Percentiles rank a stretch among this genome's conserved stretches.
Evolutionary conservation across 2,329 filamentous ascomycete species (phyloP).

Genomic region (Ophidiomyces ophidiicola): DNA sequence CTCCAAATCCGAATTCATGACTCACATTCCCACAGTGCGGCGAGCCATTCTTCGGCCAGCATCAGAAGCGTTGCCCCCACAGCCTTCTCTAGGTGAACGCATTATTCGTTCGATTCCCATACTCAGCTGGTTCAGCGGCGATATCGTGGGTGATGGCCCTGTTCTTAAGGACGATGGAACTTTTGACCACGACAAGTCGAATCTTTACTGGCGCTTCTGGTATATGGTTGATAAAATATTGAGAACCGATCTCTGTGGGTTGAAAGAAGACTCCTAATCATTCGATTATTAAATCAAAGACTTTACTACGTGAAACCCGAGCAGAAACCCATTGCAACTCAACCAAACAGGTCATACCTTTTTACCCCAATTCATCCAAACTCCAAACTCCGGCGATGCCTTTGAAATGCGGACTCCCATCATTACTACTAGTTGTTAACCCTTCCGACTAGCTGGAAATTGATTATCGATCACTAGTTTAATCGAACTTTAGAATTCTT

Average conservation of each 20-base stretch:
- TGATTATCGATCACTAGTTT: too few species aligned
- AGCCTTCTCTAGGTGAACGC: constrained; percentile 52
- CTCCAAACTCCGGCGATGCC: too few species aligned
- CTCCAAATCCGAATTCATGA: constrained; percentile 36
- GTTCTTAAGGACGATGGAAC: constrained; percentile 34
- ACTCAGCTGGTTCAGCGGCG: constrained; percentile 56
- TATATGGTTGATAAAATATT: constrained; percentile 44
- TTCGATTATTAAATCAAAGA: too few species aligned
- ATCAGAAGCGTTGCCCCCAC: constrained; percentile 58
- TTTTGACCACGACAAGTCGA: constrained; percentile 58
- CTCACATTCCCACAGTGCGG: constrained; percentile 54
- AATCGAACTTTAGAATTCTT: too few species aligned
- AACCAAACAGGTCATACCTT: too few species aligned
- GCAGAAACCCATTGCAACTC: too few species aligned
- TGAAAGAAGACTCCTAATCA: constrained; percentile 40
- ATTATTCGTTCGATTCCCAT: constrained; percentile 55
- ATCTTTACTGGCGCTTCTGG: constrained; percentile 50
- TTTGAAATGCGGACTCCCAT: too few species aligned
- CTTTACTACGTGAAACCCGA: too few species aligned
- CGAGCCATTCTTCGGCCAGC: constrained; percentile 54
- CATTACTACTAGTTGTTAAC: too few species aligned
- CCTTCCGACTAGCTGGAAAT: too few species aligned
- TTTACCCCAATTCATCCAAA: too few species aligned
- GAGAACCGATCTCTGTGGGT: constrained; percentile 50
- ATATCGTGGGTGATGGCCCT: constrained; percentile 37